phyloP scores from a whole-genome alignment of 192 early-diverging fungal genomes.

The Backusella westeae region DNA sequence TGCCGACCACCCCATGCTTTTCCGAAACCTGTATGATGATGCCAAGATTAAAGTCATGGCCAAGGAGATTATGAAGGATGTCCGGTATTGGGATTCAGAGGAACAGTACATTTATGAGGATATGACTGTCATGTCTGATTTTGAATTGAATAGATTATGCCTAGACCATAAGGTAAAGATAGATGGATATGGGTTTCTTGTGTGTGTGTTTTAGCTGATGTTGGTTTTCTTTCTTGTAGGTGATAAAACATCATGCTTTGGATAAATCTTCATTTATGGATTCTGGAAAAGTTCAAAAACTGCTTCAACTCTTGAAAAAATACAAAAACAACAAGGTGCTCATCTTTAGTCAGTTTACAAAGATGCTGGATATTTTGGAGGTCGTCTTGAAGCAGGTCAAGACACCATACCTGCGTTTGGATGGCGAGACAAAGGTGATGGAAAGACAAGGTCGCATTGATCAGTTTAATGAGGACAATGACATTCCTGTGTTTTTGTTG shows the following conservation, averaged over 20 bases:
- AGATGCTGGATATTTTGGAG: constrained; percentile 80
- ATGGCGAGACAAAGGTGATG: constrained; percentile 65
- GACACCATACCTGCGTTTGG: constrained; percentile 57
- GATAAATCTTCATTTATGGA: constrained; percentile 61
- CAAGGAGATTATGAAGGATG: constrained; percentile 59
- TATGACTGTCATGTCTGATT: constrained; percentile 85
- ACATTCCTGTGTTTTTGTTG: constrained; percentile 63
- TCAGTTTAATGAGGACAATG: constrained; percentile 59
- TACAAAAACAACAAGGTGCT: constrained; percentile 63
- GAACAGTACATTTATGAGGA: constrained; percentile 79
- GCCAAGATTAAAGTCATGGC: constrained; percentile 62
- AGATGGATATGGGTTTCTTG: neutral
- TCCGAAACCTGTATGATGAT: constrained; percentile 63
- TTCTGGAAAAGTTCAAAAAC: constrained; percentile 69
- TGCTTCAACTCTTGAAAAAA: constrained; percentile 58
- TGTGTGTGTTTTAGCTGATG: neutral
- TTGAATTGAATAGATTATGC: constrained; percentile 77
- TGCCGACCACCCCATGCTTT: constrained; percentile 80
- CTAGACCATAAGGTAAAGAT: constrained; percentile 46
- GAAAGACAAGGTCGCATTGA: constrained; percentile 79
- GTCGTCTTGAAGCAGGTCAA: constrained; percentile 56
- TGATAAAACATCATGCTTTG: constrained; percentile 43
- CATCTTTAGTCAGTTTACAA: constrained; percentile 87
- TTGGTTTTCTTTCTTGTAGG: neutral
- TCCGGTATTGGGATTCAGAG: constrained; percentile 72